Conservation (phyloP, 768 basidiomycete genomes). For the Leucocoprinus leucothites region DNA sequence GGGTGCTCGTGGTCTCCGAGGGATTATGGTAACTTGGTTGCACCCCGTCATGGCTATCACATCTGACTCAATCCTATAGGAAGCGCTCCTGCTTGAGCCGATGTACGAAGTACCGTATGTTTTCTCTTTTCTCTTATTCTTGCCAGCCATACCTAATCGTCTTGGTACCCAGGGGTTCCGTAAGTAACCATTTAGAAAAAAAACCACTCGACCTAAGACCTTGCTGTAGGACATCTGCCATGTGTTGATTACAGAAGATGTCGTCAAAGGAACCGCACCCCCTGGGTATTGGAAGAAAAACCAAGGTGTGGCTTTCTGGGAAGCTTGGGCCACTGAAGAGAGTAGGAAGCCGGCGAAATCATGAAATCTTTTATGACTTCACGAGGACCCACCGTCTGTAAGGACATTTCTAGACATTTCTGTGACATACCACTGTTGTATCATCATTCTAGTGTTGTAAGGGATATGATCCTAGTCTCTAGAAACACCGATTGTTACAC, state of each 20-base stretch:
- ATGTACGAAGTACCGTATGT: conserved; percentile 94
- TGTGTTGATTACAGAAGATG: conserved; percentile 75
- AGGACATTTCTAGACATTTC: background rate
- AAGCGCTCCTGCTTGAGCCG: conserved; percentile 75
- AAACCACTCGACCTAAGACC: background rate
- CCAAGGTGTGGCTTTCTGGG: conserved; percentile 68
- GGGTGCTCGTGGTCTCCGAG: conserved; percentile 85
- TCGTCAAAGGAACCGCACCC: conserved; percentile 58
- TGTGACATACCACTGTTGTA: background rate
- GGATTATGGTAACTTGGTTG: conserved; percentile 66
- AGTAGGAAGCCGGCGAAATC: conserved; percentile 19
- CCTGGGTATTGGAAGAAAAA: conserved; percentile 77
- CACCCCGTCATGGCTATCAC: background rate
- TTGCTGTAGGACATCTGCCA: conserved; percentile 62
- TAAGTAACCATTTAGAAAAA: conserved; percentile 27
- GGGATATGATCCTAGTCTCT: background rate
- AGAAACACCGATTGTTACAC: background rate
- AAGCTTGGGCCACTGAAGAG: conserved; percentile 75
- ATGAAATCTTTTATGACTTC: background rate
- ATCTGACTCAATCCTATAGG: conserved; percentile 38
- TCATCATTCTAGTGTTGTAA: background rate
- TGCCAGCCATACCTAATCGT: conserved; percentile 3
- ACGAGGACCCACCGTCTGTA: background rate
- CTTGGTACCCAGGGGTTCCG: conserved; percentile 53
- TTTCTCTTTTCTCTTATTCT: background rate